Evolutionary conservation across 495 filamentous ascomycete species (phyloP).

Genomic region (Physcia stellaris): DNA sequence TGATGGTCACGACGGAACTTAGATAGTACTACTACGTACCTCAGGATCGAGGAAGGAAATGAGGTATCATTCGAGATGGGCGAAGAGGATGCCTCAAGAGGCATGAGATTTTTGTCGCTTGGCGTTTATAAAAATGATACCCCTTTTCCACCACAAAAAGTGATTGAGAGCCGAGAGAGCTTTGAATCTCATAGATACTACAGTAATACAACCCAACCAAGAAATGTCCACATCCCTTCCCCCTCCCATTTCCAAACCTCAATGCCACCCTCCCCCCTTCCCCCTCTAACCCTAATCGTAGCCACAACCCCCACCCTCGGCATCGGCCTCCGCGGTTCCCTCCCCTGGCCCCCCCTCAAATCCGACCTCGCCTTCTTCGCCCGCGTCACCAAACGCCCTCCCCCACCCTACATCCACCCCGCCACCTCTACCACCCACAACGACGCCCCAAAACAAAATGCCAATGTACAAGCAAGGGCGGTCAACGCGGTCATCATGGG

Average conservation of each 20-base stretch:
- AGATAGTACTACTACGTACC: no score
- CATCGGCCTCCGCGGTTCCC: constrained; percentile 64
- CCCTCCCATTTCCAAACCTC: constrained; percentile 3
- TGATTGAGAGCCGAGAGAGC: no score
- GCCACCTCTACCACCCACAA: not conserved
- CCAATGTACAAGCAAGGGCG: not conserved
- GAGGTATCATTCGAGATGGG: no score
- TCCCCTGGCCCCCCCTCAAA: constrained; percentile 83
- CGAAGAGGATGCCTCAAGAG: no score
- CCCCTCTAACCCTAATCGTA: constrained; percentile 58
- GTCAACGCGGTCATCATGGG: constrained; percentile 90
- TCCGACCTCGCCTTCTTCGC: constrained; percentile 91
- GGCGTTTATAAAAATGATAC: no score
- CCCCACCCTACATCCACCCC: constrained; percentile 3
- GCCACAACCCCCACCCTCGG: constrained; percentile 62
- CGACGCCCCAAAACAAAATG: constrained; percentile 2
- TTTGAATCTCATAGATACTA: no score
- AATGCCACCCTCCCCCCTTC: constrained; percentile 22
- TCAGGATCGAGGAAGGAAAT: no score
- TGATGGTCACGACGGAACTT: no score
- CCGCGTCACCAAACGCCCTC: constrained; percentile 62
- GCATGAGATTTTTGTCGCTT: no score
- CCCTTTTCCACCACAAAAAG: no score
- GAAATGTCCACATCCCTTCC: constrained; percentile 14
- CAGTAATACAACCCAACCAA: constrained; percentile 32